phyloP scores from a whole-genome alignment of 257 asterid genomes.

The Solanum bukasovii region DNA sequence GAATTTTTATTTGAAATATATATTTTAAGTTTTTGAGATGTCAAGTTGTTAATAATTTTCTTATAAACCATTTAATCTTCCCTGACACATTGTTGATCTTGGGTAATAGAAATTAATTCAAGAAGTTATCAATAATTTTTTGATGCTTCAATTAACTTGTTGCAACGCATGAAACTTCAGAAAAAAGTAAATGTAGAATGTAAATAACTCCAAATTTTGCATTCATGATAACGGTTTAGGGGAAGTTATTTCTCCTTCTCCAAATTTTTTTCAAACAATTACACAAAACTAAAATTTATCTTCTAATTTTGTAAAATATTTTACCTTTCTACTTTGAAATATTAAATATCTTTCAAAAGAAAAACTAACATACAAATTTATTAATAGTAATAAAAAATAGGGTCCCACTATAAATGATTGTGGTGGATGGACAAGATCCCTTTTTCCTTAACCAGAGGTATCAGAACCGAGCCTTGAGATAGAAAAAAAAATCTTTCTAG shows the following conservation, averaged over 20 bases:
- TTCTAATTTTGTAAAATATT: not conserved
- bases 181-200: not conserved
- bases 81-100: not conserved
- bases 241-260: not conserved
- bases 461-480: not conserved
- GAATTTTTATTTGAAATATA: not conserved
- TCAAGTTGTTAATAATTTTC: not conserved
- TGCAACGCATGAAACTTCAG: not conserved
- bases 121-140: not conserved
- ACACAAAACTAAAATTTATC: not conserved
- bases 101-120: not conserved
- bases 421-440: not conserved
- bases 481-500: not conserved
- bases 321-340: not conserved
- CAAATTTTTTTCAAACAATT: not conserved
- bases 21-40: not conserved
- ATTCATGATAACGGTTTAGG: not conserved
- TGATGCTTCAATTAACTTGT: not conserved
- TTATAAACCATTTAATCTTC: not conserved
- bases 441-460: not conserved
- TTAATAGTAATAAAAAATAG: not conserved
- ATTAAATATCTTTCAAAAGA: not conserved
- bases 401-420: not conserved
- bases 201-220: not conserved
- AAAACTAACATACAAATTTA: not conserved